A percentile compares a stretch with the other conserved stretches of the same genome.
phyloP scores from a whole-genome alignment of 768 basidiomycete species.

The Russula emetica region DNA sequence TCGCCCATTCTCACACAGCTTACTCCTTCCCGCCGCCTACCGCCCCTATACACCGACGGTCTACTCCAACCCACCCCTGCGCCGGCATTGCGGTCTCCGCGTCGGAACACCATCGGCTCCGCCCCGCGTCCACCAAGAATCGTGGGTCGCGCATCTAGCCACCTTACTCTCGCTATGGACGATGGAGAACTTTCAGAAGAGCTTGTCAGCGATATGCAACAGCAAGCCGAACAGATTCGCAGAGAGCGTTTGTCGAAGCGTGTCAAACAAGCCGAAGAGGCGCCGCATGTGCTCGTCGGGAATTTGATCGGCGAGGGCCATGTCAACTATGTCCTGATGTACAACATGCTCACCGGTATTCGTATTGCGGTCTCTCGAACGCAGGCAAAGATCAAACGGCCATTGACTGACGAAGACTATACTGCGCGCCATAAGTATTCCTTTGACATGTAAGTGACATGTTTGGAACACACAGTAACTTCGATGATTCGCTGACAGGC shows the following conservation, averaged over 20 bases:
- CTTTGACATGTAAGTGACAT: conserved; percentile 83
- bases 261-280: conserved; percentile 53
- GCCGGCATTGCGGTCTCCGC: conserved; percentile 36
- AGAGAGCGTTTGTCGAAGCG: conserved; percentile 71
- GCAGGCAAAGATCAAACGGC: conserved; percentile 89
- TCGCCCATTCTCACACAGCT: conserved; percentile 31
- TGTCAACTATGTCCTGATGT: conserved; percentile 98
- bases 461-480: conserved; percentile 18
- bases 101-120: conserved; percentile 72
- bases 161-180: conserved; percentile 38
- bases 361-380: conserved; percentile 93
- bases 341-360: conserved; percentile 99
- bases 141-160: conserved; percentile 27
- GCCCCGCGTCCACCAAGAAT: conserved; percentile 24
- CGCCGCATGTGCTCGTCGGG: conserved; percentile 55
- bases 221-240: conserved; percentile 82
- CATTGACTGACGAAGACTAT: conserved; percentile 83
- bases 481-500: conserved; percentile 1
- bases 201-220: conserved; percentile 75
- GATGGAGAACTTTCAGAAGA: conserved; percentile 45
- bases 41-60: conserved; percentile 40
- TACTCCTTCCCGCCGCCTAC: conserved; percentile 13
- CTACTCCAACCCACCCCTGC: conserved; percentile 50
- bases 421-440: conserved; percentile 88
- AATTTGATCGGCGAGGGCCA: conserved; percentile 98